Conservation (phyloP, 805 yeast species). For the Nakazawaea sp. region DNA sequence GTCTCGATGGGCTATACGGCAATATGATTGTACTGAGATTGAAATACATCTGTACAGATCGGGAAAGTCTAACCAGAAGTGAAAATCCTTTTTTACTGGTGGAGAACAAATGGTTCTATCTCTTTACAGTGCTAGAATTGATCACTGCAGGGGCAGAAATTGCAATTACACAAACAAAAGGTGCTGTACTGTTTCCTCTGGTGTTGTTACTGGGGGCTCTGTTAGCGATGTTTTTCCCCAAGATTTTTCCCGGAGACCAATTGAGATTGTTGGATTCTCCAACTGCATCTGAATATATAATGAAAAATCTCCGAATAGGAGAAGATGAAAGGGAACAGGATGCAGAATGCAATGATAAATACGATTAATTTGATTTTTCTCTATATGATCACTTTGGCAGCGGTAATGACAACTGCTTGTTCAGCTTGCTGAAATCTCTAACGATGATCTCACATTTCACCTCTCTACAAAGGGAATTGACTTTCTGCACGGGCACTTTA, state of each 20-base stretch:
- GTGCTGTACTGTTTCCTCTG: constrained; percentile 93
- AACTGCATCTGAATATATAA: constrained; percentile 27
- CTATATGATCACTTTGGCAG: constrained; percentile 13
- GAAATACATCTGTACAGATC: constrained; percentile 56
- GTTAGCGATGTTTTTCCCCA: constrained; percentile 58
- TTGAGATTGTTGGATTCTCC: constrained; percentile 50
- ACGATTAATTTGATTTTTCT: background rate
- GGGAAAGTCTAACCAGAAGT: constrained; percentile 10
- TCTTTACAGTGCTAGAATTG: constrained; percentile 53
- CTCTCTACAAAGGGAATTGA: constrained; percentile 70
- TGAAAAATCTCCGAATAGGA: constrained; percentile 20
- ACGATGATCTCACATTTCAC: constrained; percentile 74
- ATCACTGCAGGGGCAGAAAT: constrained; percentile 75
- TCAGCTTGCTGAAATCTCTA: constrained; percentile 62
- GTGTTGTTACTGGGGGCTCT: constrained; percentile 66
- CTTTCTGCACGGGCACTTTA: constrained; percentile 49
- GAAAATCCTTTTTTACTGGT: constrained; percentile 20
- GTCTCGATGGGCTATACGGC: constrained; percentile 65
- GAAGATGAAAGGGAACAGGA: background rate
- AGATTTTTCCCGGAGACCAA: constrained; percentile 54
- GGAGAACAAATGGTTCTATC: constrained; percentile 39
- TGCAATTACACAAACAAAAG: constrained; percentile 78
- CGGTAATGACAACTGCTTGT: constrained; percentile 14
- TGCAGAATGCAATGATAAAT: too few species aligned
- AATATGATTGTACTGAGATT: constrained; percentile 61